Evolutionary conservation across 768 basidiomycete species (phyloP).

Genomic region (Porphyrellus cyaneotinctus): DNA sequence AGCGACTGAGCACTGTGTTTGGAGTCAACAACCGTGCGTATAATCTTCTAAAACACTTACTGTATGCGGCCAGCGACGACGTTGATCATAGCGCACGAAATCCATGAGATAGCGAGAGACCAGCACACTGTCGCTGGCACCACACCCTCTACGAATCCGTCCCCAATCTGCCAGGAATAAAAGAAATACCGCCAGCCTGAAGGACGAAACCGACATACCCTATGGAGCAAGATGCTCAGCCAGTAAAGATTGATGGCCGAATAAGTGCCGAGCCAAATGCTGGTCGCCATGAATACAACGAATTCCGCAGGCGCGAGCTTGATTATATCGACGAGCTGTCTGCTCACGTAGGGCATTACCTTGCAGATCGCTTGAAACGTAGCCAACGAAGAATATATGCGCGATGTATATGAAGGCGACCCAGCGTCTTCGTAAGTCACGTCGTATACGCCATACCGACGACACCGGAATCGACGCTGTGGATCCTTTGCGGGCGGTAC

Average conservation of each 20-base stretch:
- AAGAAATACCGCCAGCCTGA: neutral
- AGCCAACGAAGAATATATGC: conserved; percentile 2
- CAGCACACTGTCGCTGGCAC: conserved; percentile 4
- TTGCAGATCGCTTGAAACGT: neutral
- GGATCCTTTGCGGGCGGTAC: neutral
- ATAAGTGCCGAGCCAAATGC: conserved; percentile 30
- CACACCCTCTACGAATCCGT: neutral
- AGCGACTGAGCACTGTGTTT: conserved; percentile 15
- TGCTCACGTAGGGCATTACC: neutral
- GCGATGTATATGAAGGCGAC: neutral
- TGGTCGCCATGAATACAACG: conserved; percentile 24
- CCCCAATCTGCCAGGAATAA: conserved; percentile 15
- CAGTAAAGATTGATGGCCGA: conserved; percentile 36
- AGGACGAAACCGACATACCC: conserved; percentile 6
- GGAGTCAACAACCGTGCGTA: neutral
- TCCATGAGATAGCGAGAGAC: conserved; percentile 27
- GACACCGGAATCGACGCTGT: conserved; percentile 7
- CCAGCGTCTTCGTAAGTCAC: conserved; percentile 18
- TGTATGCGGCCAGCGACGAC: conserved; percentile 18
- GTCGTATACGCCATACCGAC: conserved; percentile 21
- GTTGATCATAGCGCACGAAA: conserved; percentile 24
- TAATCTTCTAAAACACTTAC: conserved; percentile 14
- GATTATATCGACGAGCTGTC: conserved; percentile 16
- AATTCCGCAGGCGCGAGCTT: conserved; percentile 20
- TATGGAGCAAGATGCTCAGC: conserved; percentile 30